These are phyloP conservation scores for Vachellia pachyceras DNA, from an alignment of 306 rosid species.

Conservation along the genomic window DNA sequence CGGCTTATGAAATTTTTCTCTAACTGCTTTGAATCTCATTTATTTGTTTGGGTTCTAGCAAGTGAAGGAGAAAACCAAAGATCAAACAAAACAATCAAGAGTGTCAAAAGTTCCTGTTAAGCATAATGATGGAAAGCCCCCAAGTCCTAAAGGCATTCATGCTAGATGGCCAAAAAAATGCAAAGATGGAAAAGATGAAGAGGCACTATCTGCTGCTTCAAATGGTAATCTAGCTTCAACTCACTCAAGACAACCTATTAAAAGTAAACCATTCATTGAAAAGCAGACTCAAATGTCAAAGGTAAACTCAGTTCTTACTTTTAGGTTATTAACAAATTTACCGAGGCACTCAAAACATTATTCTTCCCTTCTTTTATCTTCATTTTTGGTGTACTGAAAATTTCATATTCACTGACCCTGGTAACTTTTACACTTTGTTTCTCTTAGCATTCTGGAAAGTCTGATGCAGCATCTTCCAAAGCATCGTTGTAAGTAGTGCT, in stretches of 20 bases:
- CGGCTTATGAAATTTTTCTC: neutral
- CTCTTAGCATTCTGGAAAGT: conserved; percentile 69
- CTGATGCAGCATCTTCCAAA: conserved; percentile 66
- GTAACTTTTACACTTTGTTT: conserved; percentile 45
- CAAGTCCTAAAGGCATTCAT: conserved; percentile 46
- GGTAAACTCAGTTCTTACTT: conserved; percentile 46
- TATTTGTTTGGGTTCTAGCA: conserved; percentile 50
- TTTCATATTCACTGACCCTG: conserved; percentile 42
- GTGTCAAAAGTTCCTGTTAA: conserved; percentile 59
- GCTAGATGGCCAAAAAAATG: conserved; percentile 48
- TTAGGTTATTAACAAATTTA: conserved; percentile 31
- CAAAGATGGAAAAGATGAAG: conserved; percentile 68
- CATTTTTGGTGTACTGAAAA: conserved; percentile 8
- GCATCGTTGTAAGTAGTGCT: conserved; percentile 61
- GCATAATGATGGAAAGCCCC: conserved; percentile 48
- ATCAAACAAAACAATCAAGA: conserved; percentile 47
- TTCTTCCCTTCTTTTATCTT: conserved; percentile 29
- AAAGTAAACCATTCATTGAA: conserved; percentile 54
- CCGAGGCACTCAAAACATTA: neutral
- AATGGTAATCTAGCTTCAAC: conserved; percentile 64
- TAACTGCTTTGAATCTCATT: conserved; percentile 35
- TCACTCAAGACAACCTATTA: conserved; percentile 57
- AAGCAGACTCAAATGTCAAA: conserved; percentile 58
- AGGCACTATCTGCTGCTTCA: conserved; percentile 55
- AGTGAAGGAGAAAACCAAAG: conserved; percentile 46